Evolutionary conservation across 1,284 basidiomycete species (phyloP).

Genomic region (Trichosporon faecale): DNA sequence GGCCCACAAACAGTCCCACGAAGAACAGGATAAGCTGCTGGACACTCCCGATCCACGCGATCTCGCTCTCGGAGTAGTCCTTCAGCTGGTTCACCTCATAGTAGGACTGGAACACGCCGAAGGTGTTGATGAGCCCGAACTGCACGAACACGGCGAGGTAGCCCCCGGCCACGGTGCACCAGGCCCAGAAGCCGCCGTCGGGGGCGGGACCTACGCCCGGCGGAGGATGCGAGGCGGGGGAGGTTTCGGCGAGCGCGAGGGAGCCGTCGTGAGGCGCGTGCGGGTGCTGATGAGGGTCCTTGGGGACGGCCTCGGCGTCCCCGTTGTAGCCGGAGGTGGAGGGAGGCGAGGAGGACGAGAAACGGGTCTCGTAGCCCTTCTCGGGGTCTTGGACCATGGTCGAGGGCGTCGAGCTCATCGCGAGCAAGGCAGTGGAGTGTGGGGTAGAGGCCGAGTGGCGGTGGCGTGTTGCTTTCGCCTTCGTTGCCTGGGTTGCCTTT

Average conservation of each 20-base stretch:
- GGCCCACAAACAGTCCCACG: slow-evolving; percentile 45
- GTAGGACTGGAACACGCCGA: slow-evolving; percentile 36
- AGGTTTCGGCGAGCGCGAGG: background rate
- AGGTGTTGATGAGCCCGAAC: slow-evolving; percentile 30
- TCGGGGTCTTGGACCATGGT: background rate
- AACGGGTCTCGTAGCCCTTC: background rate
- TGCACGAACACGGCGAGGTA: slow-evolving; percentile 19
- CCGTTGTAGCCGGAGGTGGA: background rate
- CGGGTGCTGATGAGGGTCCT: background rate
- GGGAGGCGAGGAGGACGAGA: background rate
- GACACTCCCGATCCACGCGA: slow-evolving; percentile 68
- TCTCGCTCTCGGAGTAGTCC: slow-evolving; percentile 26
- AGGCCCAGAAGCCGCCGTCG: slow-evolving; percentile 17
- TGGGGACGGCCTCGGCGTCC: background rate
- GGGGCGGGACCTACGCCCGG: background rate
- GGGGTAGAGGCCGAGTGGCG: background rate
- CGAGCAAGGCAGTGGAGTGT: background rate
- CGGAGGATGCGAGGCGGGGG: background rate
- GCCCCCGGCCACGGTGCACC: slow-evolving; percentile 18
- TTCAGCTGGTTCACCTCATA: slow-evolving; percentile 31
- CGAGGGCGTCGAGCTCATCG: background rate
- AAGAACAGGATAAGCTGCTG: slow-evolving; percentile 58
- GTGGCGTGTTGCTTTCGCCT: background rate
- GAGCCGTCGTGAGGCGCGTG: background rate
- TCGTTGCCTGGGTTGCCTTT: too few species aligned